Base-by-base conservation (phyloP, 371 early-diverging fungal species). In the Catenaria anguillulae region DNA sequence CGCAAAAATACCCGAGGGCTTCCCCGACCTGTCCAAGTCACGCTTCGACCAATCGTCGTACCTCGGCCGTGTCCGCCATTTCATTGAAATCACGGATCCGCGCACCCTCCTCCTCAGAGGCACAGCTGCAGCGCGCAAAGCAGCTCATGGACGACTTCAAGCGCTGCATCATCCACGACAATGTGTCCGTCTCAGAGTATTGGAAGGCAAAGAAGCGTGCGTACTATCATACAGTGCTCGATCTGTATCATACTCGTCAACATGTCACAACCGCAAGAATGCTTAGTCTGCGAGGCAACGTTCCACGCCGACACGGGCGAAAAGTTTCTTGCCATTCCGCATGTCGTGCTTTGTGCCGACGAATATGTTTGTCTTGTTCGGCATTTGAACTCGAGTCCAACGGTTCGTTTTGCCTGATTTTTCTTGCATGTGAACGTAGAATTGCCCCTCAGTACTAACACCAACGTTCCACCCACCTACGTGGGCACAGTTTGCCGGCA, bases 281-380 rank as follows among this genome's bases (percentile, higher is more conserved):
- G n/a, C n/a, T n/a, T n/a, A 45, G 80, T 88, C 33, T 86, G 87
- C 67, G 79, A 23, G 35, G 61, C 84, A 29, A 87, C 88, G 0
- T 66, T 86, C 66, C 90, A 90, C 68, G 84, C 89, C 33, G 89
- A 90, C 66, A 89, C 89, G 6, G 85, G 84, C 46, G 86, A 88
- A 63, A 76, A 83, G 24, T 75, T 73, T 88, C 31, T 66, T 90
- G 40, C 90, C 89, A 24, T 89, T 90, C 73, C 69, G 90, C 29
- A 90, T 90, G 90, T 77, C 86, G 0, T 78, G 76, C 46, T 90
- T 87, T 74, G 87, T 87, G 19, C 90, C 89, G 3, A 87, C 88
- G 1, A 90, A 90, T 68, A 73, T 89, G 71, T 63, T 84, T n/a
- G 78, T 90, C 37, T 81, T 85, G 19, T 85, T 83, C 37, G 87